phyloP scores from a whole-genome alignment of 208 protist genomes.

The Leishmania amazonensis region DNA sequence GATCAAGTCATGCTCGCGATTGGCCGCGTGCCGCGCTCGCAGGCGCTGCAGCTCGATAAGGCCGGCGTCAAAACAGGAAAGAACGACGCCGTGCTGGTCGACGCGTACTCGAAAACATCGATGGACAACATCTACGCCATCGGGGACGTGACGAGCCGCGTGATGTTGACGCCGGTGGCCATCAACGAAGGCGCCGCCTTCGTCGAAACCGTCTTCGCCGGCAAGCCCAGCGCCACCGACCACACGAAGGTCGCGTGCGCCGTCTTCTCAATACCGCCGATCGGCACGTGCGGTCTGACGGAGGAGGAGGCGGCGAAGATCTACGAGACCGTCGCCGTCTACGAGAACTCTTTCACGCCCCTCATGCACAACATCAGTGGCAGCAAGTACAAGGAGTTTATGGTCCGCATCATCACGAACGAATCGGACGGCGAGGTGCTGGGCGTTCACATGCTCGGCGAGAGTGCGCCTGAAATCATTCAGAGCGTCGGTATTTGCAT shows the following conservation, averaged over 20 bases:
- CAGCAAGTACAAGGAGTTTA: conserved; percentile 86
- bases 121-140: conserved; percentile 97
- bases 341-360: conserved; percentile 84
- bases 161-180: conserved; percentile 93
- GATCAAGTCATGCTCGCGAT: conserved; percentile 97
- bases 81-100: conserved; percentile 89
- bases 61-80: conserved; percentile 87
- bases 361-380: conserved; percentile 92
- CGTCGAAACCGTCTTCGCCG: conserved; percentile 85
- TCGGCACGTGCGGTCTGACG: conserved; percentile 84
- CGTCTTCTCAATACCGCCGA: conserved; percentile 91
- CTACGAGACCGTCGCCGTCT: conserved; percentile 79
- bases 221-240: conserved; percentile 69
- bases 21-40: conserved; percentile 94
- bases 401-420: conserved; percentile 87
- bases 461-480: conserved; percentile 89
- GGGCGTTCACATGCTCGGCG: conserved; percentile 90
- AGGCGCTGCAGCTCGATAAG: conserved; percentile 91
- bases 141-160: conserved; percentile 94
- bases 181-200: conserved; percentile 87
- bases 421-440: conserved; percentile 76
- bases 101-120: conserved; percentile 95
- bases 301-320: conserved; percentile 82
- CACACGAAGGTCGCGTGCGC: conserved; percentile 89
- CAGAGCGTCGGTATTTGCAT: conserved; percentile 90